Conservation (phyloP, 2,329 filamentous ascomycete species). For the Pseudogymnoascus sp. region DNA sequence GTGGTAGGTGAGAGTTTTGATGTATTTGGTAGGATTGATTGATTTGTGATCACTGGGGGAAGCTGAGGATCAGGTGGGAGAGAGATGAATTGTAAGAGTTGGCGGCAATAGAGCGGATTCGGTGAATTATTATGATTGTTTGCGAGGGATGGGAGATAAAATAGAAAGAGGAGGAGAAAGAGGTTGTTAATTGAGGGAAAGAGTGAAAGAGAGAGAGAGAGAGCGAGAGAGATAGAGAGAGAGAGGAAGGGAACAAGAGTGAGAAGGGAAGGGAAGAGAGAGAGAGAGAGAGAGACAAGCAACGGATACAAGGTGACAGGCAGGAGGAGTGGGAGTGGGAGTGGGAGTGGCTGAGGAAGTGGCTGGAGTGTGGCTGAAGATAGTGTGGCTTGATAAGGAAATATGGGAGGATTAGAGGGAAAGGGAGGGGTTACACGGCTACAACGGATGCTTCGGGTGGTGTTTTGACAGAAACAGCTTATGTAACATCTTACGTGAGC, state of each 20-base stretch:
- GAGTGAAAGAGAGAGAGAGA: neutral
- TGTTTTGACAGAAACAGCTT: neutral
- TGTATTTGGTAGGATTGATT: neutral
- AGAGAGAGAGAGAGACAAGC: neutral
- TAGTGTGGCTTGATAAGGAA: neutral
- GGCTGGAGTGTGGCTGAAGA: neutral
- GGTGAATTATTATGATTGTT: neutral
- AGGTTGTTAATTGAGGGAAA: neutral
- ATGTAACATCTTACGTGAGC: slow-evolving; percentile 1
- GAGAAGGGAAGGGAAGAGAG: neutral
- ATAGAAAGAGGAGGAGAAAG: neutral
- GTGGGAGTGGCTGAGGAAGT: neutral
- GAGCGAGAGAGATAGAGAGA: neutral
- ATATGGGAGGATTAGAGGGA: no score
- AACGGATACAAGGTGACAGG: neutral
- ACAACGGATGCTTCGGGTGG: neutral
- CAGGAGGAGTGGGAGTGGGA: neutral
- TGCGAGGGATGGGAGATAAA: neutral
- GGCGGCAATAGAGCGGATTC: no score
- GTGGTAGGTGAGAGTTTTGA: neutral
- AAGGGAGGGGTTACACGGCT: no score
- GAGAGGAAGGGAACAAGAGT: neutral
- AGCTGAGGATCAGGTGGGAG: neutral
- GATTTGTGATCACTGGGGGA: neutral
- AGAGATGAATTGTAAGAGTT: neutral